Evolutionary conservation across 2,329 filamentous ascomycete genomes (phyloP), one percentile per base, ranked within the genome.

Genomic region (Pseudopithomyces maydicus): DNA sequence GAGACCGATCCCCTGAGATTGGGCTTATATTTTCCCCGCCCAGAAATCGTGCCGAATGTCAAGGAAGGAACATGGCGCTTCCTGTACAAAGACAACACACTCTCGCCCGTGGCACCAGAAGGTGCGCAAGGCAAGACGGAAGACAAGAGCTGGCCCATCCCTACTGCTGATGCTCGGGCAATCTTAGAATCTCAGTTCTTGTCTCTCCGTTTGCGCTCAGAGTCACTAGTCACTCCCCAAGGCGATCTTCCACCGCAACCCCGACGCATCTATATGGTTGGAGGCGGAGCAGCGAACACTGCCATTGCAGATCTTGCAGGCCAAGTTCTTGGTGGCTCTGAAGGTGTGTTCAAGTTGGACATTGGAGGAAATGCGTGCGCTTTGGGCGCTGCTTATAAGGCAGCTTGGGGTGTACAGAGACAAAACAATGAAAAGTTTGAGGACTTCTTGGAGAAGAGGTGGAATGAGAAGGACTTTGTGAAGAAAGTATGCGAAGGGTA

Each of bases 161-260:
- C 85, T 0, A 11, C 59, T 51, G 84, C 84, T n/a, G 94, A 98
- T 74, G 89, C 92, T 0, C 88, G 95, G 57, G 82, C 86, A 50
- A 98, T 98, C 68, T 85, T 98, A 58, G 95, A 99, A 80, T 95
- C 90, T n/a, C 95, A 99, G 75, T 88, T 96, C 48, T 86, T 99
- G 8, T 96, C 91, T 6, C 89, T 97, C 75, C 90, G 94, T 2
- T 86, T 98, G 23, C 91, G 95, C 41, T 92, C 91, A 15, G 87
- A 88, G 55, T 87, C 85, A 32, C 87, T 97, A 7, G 91, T 97
- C 2, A 55, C 66, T 7, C 83, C 65, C 77, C 77, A 66, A 83
- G 78, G 76, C 69, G 72, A 74, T 0, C 80, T 96, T 0, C 94
- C 93, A 0, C 83, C 92, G 0, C 94, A 98, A 75, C 93, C 94